Evolutionary conservation across 495 filamentous ascomycete genomes (phyloP).

Genomic region (Chlorociboria aeruginascens): DNA sequence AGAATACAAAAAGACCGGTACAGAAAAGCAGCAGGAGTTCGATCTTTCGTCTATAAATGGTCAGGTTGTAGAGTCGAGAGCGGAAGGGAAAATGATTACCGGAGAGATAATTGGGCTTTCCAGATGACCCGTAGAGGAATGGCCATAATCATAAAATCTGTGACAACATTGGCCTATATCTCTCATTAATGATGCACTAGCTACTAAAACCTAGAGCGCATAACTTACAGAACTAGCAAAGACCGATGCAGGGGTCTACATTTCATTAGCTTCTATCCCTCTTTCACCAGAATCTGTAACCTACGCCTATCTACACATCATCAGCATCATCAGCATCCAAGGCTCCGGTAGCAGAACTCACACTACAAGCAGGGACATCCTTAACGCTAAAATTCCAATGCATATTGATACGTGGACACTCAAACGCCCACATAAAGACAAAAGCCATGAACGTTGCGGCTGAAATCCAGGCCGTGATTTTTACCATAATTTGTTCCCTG

Average conservation of each 20-base stretch:
- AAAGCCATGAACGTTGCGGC: conserved; percentile 3
- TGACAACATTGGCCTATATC: conserved; percentile 2
- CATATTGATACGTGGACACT: not conserved
- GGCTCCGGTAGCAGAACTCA: not conserved
- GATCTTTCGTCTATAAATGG: not conserved
- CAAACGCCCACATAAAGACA: conserved; percentile 1
- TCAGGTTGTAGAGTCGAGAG: not conserved
- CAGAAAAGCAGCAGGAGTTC: not conserved
- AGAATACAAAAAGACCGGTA: not conserved
- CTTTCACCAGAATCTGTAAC: not conserved
- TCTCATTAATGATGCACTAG: not conserved
- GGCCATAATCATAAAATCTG: conserved; percentile 3
- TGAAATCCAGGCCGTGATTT: not conserved
- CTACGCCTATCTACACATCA: conserved; percentile 2
- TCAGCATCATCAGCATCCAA: not conserved
- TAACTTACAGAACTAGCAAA: not conserved
- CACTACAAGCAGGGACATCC: not conserved
- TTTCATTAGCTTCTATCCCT: not conserved
- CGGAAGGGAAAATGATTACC: not conserved
- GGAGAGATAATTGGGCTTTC: not conserved
- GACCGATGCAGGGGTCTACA: not conserved
- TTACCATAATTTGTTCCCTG: not conserved
- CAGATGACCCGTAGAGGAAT: conserved; percentile 8
- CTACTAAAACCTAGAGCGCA: not conserved
- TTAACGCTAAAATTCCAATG: conserved; percentile 2